Evolutionary conservation across 2,329 filamentous ascomycete species (phyloP).

Genomic region (Cercospora sp.): DNA sequence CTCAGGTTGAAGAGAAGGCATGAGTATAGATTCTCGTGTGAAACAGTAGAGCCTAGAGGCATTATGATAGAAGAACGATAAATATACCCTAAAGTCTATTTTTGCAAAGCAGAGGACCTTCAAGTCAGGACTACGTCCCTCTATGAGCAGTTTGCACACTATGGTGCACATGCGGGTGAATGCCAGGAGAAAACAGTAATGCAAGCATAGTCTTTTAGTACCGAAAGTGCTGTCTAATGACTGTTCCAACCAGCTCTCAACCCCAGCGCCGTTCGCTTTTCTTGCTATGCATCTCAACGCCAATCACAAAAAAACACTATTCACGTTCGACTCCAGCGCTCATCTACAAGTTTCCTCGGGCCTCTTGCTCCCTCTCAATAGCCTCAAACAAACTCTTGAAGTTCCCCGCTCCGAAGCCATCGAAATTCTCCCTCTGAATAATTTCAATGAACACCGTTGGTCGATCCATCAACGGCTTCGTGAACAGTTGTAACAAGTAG

Average conservation of each 20-base stretch:
- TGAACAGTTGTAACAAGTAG: constrained; percentile 68
- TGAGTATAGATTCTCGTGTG: neutral
- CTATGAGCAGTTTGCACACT: neutral
- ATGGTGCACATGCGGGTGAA: neutral
- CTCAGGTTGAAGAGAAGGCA: constrained; percentile 13
- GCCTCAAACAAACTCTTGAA: constrained; percentile 95
- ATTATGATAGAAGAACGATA: neutral
- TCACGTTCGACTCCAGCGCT: too few relatives aligned
- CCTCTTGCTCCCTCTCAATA: constrained; percentile 87
- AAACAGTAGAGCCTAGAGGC: neutral
- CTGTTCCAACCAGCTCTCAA: too few relatives aligned
- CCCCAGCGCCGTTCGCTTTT: too few relatives aligned
- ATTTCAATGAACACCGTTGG: constrained; percentile 97
- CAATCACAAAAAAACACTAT: too few relatives aligned
- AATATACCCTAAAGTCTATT: neutral
- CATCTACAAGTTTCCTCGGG: constrained; percentile 70
- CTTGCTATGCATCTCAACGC: too few relatives aligned
- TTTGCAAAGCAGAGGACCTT: neutral
- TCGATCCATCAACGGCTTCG: constrained; percentile 82
- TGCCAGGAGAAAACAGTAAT: neutral
- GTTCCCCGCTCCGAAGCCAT: constrained; percentile 91
- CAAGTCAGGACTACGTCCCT: neutral
- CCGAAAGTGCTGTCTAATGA: too few relatives aligned
- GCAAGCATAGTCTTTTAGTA: neutral
- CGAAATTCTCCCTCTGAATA: constrained; percentile 87